Evolutionary conservation across 1,139 yeast species (phyloP), one percentile per base, ranked within the genome.

Genomic region (Suhomyces anneliseae): DNA sequence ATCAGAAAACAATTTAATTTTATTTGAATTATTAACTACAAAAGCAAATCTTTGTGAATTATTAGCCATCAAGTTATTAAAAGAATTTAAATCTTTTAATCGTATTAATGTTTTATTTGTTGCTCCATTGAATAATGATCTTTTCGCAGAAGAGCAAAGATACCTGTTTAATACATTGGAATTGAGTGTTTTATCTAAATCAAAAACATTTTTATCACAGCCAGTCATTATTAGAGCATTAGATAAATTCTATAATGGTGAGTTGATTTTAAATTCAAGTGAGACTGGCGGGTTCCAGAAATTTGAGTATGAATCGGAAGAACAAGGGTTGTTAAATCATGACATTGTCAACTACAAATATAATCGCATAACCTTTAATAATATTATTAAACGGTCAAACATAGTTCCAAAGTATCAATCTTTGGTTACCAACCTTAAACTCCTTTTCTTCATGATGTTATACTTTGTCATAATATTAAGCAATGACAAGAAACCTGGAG

Each of bases 41-140:
- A 74, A 82, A 45, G 79, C 85, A 27, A 70, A 68, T 48, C 69
- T 81, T 5, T 82, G 87, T 59, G 86, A 82, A 57, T 61, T 80
- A 11, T 64, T 81, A 38, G 83, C 85, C 2, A 70, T 80, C 32
- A 63, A 83, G 51, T 69, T 81, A 60, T 62, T 81, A 35, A 65
- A 80, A 45, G 85, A 80, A 47, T 81, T 74, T 56, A 69, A 69
- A 40, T 70, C 78, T 3, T 66, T 66, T 38, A 77, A 72, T 46
- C 54, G 80, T 44, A 74, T 81, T 46, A 74, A 79, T 45, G 55
- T 62, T 52, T 67, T 66, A 56, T 82, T 61, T 59, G 69, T 58
- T 47, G 75, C 75, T 58, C 77, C 83, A 12, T 65, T 82, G 42
- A 58, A 57, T 14, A 58, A 60, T 11, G 56, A 55, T 26, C 44